Evolutionary conservation across 805 yeast species (phyloP), one percentile per base, ranked within the genome.

Genomic region (Wickerhamomyces chaumierensis): DNA sequence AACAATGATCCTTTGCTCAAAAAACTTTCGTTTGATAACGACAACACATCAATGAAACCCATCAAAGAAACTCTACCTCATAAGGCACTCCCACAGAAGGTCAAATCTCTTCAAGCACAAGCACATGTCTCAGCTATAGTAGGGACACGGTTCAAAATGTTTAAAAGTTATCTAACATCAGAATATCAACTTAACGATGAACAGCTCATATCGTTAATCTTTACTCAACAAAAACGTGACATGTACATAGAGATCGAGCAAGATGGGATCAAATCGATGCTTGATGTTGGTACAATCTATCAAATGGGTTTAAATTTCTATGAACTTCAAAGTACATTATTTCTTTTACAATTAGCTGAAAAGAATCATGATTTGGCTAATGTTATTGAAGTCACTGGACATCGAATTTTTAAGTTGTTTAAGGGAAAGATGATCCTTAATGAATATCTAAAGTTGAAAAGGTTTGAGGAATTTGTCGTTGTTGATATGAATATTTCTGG

Each of bases 111-210:
- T 16, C 11, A 17, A 9, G 18, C 14, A 12, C 33, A 15, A 16
- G 17, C 13, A 5, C 17, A 16, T 16, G 11, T 31, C 17, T 8
- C 33, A 4, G 12, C 17, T 6, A 15, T 31, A 15, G 14, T 15
- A 4, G 12, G 33, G 12, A 14, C 11, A 8, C 33, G 33, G 11
- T 17, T 31, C 8, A 12, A 4, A 5, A 31, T 15, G 14, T 13
- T 31, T 4, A 12, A 14, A 31, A 18, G 15, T 15, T 31, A 31
- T 15, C 18, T 31, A 6, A 17, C 18, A 2, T 36, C 27, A 1
- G 36, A 40, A 4, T 42, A 33, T 23, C 4, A 36, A 4, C 32
- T 49, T n/a, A 33, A 40, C 5, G 51, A 46, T 23, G 49, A 45
- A 28, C 31, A 42, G 2, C 33, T 49, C 3, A 8, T 43, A 12